Percentiles rank a stretch among this genome's conserved stretches.
Evolutionary conservation across 768 basidiomycete genomes (phyloP).

Genomic region (Megacollybia marginata): DNA sequence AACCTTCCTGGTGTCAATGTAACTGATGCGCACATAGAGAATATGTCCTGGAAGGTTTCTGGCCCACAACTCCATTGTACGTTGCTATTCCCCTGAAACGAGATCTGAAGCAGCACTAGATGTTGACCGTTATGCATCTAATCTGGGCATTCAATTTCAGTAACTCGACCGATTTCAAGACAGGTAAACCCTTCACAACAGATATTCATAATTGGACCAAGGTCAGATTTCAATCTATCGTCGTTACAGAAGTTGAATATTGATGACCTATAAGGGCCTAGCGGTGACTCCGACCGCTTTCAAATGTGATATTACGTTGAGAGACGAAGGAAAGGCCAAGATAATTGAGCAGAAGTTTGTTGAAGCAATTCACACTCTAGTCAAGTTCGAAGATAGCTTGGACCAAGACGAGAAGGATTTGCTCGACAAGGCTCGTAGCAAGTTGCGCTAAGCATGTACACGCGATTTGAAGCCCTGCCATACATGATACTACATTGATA

Average conservation of each 20-base stretch:
- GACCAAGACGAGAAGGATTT: background rate
- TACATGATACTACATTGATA: too few relatives aligned
- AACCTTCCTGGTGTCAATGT: background rate
- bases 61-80: background rate
- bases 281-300: background rate
- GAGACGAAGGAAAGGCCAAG: background rate
- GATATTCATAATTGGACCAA: background rate
- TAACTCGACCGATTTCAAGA: background rate
- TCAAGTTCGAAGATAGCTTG: background rate
- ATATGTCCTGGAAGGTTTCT: background rate
- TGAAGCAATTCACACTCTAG: background rate
- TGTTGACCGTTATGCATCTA: background rate
- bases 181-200: background rate
- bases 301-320: background rate
- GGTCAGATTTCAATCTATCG: background rate
- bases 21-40: background rate
- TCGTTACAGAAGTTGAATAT: background rate
- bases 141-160: background rate
- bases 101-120: background rate
- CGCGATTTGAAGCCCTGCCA: too few relatives aligned
- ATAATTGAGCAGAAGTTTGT: background rate
- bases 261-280: background rate
- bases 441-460: too few relatives aligned
- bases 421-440: conserved; percentile 7
- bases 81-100: background rate